Evolutionary conservation across 2,329 filamentous ascomycete genomes (phyloP), one percentile per base, ranked within the genome.

Genomic region (Ascochyta fabae): DNA sequence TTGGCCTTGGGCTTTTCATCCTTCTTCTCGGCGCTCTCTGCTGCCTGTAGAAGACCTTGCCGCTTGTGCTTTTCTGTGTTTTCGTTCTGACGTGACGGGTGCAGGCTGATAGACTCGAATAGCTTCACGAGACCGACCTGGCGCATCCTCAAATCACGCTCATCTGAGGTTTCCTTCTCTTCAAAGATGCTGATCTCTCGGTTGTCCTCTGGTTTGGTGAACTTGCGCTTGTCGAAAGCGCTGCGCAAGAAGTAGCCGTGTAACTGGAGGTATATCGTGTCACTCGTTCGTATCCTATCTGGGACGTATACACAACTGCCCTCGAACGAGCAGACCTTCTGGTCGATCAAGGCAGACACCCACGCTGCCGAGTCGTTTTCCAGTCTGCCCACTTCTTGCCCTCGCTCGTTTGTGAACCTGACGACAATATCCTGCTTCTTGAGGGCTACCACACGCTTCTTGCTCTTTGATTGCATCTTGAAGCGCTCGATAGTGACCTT

Each of bases 241-340:
- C 85, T 85, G 55, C 81, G 85, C 15, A 95, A 80, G 35, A 99
- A 74, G 51, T 84, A 96, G 69, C 90, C 95, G 49, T 85, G 84
- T 40, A 99, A 77, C 73, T 99, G 95, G 6, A 99, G 75, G 66
- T 94, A 96, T n/a, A 99, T 84, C 0, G 92, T 98, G 67, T 99
- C 95, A 68, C 96, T 96, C 8, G 93, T 95, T 45, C 91, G 84
- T 43, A 98, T 77, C 42, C 86, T 82, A 52, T 98, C 94, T 0
- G 93, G 93, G 0, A 91, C 91, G 74, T 90, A 98, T 1, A 99
- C 92, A 68, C 92, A 96, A 12, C 84, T 86, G 6, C 90, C 95
- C 64, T 96, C 90, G 59, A 99, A 96, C 22, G 79, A 84, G 79
- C 93, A 97, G 3, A 97, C 84, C 29, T 89, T 88, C 72, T 98